Conservation (phyloP, 345 rosid genomes). For the Eucalyptus sp. region DNA sequence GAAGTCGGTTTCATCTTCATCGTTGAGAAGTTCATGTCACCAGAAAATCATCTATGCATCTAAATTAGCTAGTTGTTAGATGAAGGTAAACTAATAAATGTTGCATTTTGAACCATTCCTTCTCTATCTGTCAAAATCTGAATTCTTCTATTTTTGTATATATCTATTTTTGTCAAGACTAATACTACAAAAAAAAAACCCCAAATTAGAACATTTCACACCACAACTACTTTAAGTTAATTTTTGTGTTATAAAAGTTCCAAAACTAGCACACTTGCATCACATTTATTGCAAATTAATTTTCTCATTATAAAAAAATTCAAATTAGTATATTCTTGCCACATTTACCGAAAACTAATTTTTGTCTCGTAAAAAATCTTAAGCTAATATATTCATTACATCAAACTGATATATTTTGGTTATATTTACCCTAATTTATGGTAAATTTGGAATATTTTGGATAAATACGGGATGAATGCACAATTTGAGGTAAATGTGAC, state of each 20-base stretch:
- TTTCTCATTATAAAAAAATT: neutral
- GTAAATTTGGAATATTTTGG: neutral
- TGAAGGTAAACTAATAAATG: neutral
- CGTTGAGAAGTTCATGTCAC: neutral
- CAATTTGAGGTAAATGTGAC: neutral
- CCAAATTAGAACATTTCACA: rapidly evolving
- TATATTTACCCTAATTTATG: neutral
- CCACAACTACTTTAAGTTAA: neutral
- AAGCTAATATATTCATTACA: rapidly evolving
- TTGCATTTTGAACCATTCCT: neutral
- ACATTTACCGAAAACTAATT: rapidly evolving
- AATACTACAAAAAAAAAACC: neutral
- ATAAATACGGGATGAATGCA: rapidly evolving
- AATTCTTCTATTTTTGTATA: neutral
- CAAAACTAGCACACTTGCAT: rapidly evolving
- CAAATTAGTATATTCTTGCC: rapidly evolving
- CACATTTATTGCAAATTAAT: rapidly evolving
- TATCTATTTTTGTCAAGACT: neutral
- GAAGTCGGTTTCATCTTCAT: neutral
- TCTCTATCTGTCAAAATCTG: rapidly evolving
- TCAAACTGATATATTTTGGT: neutral
- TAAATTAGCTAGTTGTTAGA: neutral
- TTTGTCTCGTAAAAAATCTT: rapidly evolving
- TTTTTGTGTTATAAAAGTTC: neutral
- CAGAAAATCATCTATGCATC: neutral